Conservation (phyloP, 306 rosid genomes). For the Cucurbita ficifolia region DNA sequence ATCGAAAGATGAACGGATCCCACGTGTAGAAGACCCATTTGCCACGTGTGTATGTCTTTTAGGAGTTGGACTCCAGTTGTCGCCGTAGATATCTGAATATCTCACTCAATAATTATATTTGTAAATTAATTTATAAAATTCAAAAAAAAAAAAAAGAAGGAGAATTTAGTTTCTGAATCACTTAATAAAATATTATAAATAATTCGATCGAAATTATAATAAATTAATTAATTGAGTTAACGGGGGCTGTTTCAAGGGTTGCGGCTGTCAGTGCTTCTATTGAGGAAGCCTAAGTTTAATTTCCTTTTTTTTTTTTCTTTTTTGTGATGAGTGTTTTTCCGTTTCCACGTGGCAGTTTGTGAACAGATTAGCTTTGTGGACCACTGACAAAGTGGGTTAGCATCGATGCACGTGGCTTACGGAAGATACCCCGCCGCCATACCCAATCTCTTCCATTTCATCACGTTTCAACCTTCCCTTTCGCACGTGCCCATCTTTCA, state of each 20-base stretch:
- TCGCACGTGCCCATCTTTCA: conserved; percentile 24
- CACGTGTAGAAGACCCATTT: not conserved
- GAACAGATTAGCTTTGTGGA: conserved; percentile 28
- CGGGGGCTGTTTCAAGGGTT: conserved; percentile 30
- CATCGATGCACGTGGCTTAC: conserved; percentile 53
- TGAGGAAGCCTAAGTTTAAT: conserved; percentile 12
- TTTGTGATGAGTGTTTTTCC: not conserved
- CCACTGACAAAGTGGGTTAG: conserved; percentile 35
- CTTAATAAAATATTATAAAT: no score
- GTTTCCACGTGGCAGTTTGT: conserved; percentile 28
- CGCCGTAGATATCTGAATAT: not conserved
- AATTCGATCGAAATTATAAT: no score
- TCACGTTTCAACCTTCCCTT: conserved; percentile 37
- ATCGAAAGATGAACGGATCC: not conserved
- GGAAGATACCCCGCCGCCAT: conserved; percentile 92
- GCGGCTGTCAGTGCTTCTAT: conserved; percentile 48
- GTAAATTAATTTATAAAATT: no score
- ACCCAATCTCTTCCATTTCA: conserved; percentile 23
- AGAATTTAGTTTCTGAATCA: no score
- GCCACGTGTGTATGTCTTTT: not conserved
- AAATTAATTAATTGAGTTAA: no score
- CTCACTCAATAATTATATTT: not conserved
- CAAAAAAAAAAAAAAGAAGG: no score
- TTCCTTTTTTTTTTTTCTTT: no score
- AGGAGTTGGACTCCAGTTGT: not conserved